A percentile compares a stretch with the other conserved stretches of the same genome.
These are phyloP conservation scores for Pichia sp. DNA, from an alignment of 1,139 yeast species.

Conservation along the genomic window DNA sequence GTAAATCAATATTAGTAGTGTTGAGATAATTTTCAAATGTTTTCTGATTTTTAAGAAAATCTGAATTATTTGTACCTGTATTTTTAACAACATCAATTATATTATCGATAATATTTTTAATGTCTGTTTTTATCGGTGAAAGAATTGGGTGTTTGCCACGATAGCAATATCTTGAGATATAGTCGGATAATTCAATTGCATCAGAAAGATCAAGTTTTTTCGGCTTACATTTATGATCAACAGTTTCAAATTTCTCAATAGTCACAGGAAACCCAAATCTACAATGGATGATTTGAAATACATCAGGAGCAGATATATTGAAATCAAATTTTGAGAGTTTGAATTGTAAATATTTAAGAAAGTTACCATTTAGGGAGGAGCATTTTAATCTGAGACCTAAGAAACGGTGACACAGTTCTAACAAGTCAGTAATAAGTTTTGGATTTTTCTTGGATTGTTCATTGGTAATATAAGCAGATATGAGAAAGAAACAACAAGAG, in stretches of 20 bases:
- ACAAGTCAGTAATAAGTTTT: conserved; percentile 35
- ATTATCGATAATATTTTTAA: conserved; percentile 64
- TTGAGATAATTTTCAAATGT: conserved; percentile 46
- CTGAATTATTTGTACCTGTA: conserved; percentile 36
- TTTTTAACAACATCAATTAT: conserved; percentile 69
- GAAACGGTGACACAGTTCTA: conserved; percentile 62
- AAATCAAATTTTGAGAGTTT: conserved; percentile 41
- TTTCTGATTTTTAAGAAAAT: conserved; percentile 38
- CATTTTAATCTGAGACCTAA: conserved; percentile 68
- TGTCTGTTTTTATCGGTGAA: conserved; percentile 53
- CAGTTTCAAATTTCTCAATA: conserved; percentile 53
- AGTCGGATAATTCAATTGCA: conserved; percentile 52
- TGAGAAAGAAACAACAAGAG: conserved; percentile 35
- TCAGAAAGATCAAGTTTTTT: conserved; percentile 37
- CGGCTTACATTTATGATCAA: conserved; percentile 56
- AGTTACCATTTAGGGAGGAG: conserved; percentile 53
- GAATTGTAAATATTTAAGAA: conserved; percentile 53
- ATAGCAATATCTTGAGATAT: conserved; percentile 57
- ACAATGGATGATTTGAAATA: conserved; percentile 72
- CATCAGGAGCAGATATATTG: conserved; percentile 46
- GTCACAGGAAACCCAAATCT: conserved; percentile 62
- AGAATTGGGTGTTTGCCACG: conserved; percentile 51
- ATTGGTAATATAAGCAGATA: conserved; percentile 32
- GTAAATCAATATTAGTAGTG: conserved; percentile 39
- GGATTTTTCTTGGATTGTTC: conserved; percentile 14